Conservation (phyloP, 495 filamentous ascomycete species). For the Neurospora intermedia region DNA sequence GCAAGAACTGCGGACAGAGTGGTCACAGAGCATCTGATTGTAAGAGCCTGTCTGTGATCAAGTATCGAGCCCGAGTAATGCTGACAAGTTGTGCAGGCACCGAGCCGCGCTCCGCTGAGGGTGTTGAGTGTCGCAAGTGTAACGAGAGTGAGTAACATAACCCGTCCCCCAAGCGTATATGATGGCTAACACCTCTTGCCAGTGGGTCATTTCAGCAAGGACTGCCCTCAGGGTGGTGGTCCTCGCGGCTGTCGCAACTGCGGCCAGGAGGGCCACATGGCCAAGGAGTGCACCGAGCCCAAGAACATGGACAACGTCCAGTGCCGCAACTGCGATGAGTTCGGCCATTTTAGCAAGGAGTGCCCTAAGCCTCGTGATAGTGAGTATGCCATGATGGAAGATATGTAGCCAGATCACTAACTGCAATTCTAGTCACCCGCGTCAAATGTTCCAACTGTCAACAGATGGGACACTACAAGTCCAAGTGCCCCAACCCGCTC, state of each 20-base stretch:
- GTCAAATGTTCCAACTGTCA: constrained; percentile 70
- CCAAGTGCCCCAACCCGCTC: constrained; percentile 45
- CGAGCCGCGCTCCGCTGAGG: constrained; percentile 58
- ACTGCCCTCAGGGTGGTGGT: constrained; percentile 55
- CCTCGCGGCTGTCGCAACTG: constrained; percentile 59
- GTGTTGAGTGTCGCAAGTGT: constrained; percentile 75
- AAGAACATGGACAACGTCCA: constrained; percentile 52
- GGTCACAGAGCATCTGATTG: constrained; percentile 35
- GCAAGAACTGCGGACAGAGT: constrained; percentile 64
- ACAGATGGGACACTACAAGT: constrained; percentile 61
- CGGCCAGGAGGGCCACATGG: constrained; percentile 54
- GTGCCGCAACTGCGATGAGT: constrained; percentile 70
- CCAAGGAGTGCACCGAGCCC: constrained; percentile 40
- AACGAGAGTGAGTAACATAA: constrained; percentile 42
- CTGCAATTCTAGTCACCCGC: constrained; percentile 33
- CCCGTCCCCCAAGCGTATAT: not conserved
- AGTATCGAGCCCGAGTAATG: not conserved
- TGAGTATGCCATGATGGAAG: constrained; percentile 17
- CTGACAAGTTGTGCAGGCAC: constrained; percentile 35
- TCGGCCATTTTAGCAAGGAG: constrained; percentile 61
- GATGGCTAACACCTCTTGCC: constrained; percentile 5
- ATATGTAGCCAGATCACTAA: constrained; percentile 24
- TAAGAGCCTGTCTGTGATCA: constrained; percentile 9
- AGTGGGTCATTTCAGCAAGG: constrained; percentile 77
- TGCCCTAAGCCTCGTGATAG: constrained; percentile 72